These are phyloP conservation scores for Coprinopsis marcescibilis DNA, from an alignment of 768 basidiomycete species.

Conservation along the genomic window DNA sequence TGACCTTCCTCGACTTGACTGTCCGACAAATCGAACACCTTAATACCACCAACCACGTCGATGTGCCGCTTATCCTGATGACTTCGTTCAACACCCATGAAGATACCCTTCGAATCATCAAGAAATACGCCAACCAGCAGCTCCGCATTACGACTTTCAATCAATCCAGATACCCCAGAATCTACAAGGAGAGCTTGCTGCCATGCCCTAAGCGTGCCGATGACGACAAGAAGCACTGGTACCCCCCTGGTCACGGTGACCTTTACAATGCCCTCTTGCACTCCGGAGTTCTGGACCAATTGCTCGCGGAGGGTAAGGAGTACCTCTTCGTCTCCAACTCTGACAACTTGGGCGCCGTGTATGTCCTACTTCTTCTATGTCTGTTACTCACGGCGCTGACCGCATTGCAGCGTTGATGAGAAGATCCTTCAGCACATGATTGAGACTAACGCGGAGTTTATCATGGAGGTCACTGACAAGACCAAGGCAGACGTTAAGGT, in stretches of 20 bases:
- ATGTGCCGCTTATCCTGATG: slow-evolving; percentile 98
- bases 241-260: slow-evolving; percentile 96
- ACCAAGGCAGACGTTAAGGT: slow-evolving; percentile 63
- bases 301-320: slow-evolving; percentile 89
- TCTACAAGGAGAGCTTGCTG: slow-evolving; percentile 82
- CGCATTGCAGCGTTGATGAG: slow-evolving; percentile 53
- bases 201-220: slow-evolving; percentile 74
- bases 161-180: slow-evolving; percentile 92
- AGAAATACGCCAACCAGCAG: slow-evolving; percentile 94
- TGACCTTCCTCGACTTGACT: slow-evolving; percentile 95
- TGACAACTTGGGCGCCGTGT: slow-evolving; percentile 92
- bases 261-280: slow-evolving; percentile 89
- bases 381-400: slow-evolving; percentile 13
- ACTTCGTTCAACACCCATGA: slow-evolving; percentile 98
- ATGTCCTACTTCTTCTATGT: slow-evolving; percentile 14
- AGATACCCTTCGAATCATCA: slow-evolving; percentile 92
- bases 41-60: slow-evolving; percentile 76
- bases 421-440: slow-evolving; percentile 78
- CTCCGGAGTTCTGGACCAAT: slow-evolving; percentile 86
- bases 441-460: slow-evolving; percentile 66
- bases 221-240: slow-evolving; percentile 90
- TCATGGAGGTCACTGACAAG: slow-evolving; percentile 91
- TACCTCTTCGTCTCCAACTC: slow-evolving; percentile 98
- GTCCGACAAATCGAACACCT: slow-evolving; percentile 96
- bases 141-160: slow-evolving; percentile 90